A percentile compares a stretch with the other conserved stretches of the same genome.
phyloP scores from a whole-genome alignment of 2,329 filamentous ascomycete genomes.

The Xylariaceae sp. region DNA sequence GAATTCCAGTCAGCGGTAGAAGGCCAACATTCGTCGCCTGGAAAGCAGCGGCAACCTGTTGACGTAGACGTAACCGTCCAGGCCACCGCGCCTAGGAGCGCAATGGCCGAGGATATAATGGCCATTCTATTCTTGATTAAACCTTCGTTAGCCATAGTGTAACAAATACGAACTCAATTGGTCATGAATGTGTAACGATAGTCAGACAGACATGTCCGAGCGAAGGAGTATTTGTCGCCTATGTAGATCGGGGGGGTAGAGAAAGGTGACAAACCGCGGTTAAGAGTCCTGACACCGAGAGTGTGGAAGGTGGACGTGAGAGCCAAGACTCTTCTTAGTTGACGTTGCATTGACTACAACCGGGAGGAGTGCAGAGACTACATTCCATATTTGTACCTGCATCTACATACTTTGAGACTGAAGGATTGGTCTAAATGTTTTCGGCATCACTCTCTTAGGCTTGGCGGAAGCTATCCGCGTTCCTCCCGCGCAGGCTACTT shows the following conservation, averaged over 20 bases:
- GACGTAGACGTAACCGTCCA: slow-evolving; percentile 1
- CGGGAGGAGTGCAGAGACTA: background rate
- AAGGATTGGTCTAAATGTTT: no score
- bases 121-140: background rate
- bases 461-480: no score
- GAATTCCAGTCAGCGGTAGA: slow-evolving; percentile 36
- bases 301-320: background rate
- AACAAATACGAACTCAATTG: background rate
- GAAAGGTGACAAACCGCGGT: background rate
- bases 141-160: background rate
- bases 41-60: slow-evolving; percentile 31
- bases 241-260: background rate
- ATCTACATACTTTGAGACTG: background rate
- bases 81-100: slow-evolving; percentile 29
- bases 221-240: no score
- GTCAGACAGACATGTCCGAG: no score
- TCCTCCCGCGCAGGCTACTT: no score
- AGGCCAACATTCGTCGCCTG: slow-evolving; percentile 47
- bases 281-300: background rate
- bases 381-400: background rate
- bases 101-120: background rate
- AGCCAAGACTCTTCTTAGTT: background rate
- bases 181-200: no score
- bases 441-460: no score
- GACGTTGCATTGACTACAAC: background rate